Conservation (phyloP, 441 rosid genomes). For the Theobroma grandiflorum region DNA sequence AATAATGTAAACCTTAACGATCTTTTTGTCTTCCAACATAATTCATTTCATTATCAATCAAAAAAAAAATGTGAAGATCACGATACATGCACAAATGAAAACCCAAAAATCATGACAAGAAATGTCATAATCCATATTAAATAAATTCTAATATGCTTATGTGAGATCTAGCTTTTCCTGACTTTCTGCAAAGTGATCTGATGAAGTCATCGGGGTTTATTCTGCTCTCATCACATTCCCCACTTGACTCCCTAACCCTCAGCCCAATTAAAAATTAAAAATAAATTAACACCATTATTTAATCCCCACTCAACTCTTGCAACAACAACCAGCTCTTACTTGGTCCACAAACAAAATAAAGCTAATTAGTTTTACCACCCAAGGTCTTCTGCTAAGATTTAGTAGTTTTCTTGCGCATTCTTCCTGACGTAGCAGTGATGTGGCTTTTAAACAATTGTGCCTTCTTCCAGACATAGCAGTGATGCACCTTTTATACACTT, state of each 20-base stretch:
- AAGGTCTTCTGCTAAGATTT: not conserved
- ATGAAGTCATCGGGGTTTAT: not conserved
- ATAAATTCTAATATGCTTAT: not conserved
- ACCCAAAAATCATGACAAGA: not conserved
- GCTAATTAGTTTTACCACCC: not conserved
- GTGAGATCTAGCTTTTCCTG: not conserved
- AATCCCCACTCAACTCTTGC: not conserved
- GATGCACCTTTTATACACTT: not conserved
- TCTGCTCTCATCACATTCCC: conserved; percentile 1
- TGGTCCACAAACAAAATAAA: not conserved
- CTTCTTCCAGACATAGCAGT: not conserved
- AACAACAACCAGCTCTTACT: not conserved
- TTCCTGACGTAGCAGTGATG: not conserved
- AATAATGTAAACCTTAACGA: no score
- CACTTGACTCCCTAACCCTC: not conserved
- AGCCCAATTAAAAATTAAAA: not conserved
- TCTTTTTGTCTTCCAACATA: no score
- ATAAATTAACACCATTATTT: not conserved
- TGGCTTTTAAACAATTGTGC: not conserved
- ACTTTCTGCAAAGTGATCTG: not conserved
- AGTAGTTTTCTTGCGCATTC: not conserved
- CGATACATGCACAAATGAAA: not conserved
- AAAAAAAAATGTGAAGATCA: not conserved
- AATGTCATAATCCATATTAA: not conserved
- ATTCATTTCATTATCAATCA: no score